Conservation (phyloP, 2,329 filamentous ascomycete species). For the Fusarium coicis region DNA sequence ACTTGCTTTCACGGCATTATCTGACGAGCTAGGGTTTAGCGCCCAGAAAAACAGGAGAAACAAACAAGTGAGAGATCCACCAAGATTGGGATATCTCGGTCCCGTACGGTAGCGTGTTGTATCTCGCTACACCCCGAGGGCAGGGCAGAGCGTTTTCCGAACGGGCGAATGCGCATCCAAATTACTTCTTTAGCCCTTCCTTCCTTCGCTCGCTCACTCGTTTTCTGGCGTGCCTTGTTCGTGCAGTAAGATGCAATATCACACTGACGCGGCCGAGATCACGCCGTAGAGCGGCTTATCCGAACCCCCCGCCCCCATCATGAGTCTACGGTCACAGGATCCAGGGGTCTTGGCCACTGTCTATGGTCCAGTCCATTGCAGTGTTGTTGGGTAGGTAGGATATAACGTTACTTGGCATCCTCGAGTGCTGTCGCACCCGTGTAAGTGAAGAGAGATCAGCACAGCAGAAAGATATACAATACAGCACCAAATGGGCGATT, state of each 20-base stretch:
- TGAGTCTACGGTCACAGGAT: slow-evolving; percentile 13
- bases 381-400: not conserved
- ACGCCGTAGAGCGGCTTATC: slow-evolving; percentile 39
- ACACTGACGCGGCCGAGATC: slow-evolving; percentile 39
- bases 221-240: slow-evolving; percentile 16
- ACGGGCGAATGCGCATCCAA: slow-evolving; percentile 6
- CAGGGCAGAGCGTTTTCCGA: not conserved
- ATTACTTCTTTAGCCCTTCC: slow-evolving; percentile 11
- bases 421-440: not conserved
- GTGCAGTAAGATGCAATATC: slow-evolving; percentile 35
- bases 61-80: slow-evolving; percentile 16
- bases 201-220: not conserved
- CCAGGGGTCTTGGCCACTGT: slow-evolving; percentile 14
- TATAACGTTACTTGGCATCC: not conserved
- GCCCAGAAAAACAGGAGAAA: not conserved
- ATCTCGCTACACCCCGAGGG: slow-evolving; percentile 1
- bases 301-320: slow-evolving; percentile 22
- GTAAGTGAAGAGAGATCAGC: slow-evolving; percentile 18
- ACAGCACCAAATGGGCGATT: not conserved
- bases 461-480: slow-evolving; percentile 8
- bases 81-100: slow-evolving; percentile 11
- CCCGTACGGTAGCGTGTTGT: not conserved
- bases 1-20: slow-evolving; percentile 29
- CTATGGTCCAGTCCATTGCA: not conserved
- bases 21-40: slow-evolving; percentile 11